Evolutionary conservation across 106 monocot genomes (phyloP).

Genomic region (Iris macrosiphon): DNA sequence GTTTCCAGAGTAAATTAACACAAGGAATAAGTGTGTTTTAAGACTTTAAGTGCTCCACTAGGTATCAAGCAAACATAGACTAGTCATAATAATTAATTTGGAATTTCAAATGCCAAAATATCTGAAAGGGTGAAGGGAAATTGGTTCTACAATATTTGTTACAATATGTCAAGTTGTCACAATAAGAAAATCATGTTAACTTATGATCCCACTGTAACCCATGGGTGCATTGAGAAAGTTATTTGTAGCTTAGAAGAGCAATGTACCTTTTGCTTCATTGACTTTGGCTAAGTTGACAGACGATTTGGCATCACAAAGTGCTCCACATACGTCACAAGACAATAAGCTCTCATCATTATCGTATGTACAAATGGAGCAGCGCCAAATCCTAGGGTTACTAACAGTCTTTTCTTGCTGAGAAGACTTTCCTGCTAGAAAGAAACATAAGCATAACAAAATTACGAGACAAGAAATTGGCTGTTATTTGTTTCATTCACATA

Average conservation of each 20-base stretch:
- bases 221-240: not conserved
- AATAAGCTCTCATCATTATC: conserved; percentile 52
- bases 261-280: conserved; percentile 28
- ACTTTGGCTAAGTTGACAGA: conserved; percentile 13
- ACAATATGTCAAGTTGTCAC: too few species aligned
- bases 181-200: too few species aligned
- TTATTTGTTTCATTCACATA: too few species aligned
- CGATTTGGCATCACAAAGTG: conserved; percentile 31
- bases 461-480: too few species aligned
- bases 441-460: conserved; percentile 5
- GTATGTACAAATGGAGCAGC: conserved; percentile 72
- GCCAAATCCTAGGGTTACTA: conserved; percentile 41
- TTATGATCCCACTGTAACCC: not conserved
- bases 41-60: too few species aligned
- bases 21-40: too few species aligned
- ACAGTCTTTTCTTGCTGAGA: conserved; percentile 16
- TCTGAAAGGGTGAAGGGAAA: too few species aligned
- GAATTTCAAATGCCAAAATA: too few species aligned
- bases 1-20: too few species aligned
- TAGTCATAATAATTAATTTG: too few species aligned
- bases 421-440: conserved; percentile 16
- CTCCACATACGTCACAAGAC: conserved; percentile 86
- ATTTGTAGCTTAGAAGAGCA: not conserved
- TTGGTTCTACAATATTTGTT: too few species aligned
- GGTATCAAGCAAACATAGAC: too few species aligned